Base-by-base conservation (phyloP, 139 green algal genomes). In the Chlorella ohadii region DNA sequence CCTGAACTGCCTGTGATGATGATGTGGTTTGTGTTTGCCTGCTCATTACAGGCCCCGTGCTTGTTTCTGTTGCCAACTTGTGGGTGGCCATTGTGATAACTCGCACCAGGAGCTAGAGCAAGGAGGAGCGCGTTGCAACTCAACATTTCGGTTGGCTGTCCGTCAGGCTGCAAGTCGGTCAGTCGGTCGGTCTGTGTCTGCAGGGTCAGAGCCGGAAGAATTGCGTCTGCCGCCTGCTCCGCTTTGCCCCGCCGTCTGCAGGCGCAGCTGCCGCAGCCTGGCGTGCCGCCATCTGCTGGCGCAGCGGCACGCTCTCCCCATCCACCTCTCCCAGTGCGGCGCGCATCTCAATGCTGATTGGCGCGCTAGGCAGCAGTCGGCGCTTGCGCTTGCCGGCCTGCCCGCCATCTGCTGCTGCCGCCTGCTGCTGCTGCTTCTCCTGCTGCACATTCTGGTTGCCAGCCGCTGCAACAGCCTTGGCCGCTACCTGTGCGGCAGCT, bases 131-230 rank as follows among this genome's bases (percentile, higher is more conserved):
- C 9, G 15, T 22, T 59, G 51, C 51, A 59, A 59, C 51, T 59
- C 51, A 59, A 59, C 51, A 59, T 59, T 59, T 59, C 51, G 15
- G 51, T 59, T 59, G 51, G 51, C 12, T 59, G 51, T 59, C 51
- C 51, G 51, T 59, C 51, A 59, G 9, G 51, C 51, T 59, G 51
- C 51, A 19, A 38, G 34, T 51, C 44, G 44, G 67, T 44, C 34
- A 31, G 33, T 44, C 33, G 11, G 67, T 51, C 34, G 1, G 34
- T 28, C 1, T 22, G 11, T 28, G 34, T n/a, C 19, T 3, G 31
- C 33, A 47, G 9, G n/a, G 25, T 59, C 55, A 85, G 7, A 85
- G 80, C 38, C 80, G 38, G 70, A 38, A 85, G 56, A 85, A 85
- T 38, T 73, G 34, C 16, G 80, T 85, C 36, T 85, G 80, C 55